A percentile compares a stretch with the other conserved stretches of the same genome.
These are phyloP conservation scores for Fusarium mangiferae DNA, from an alignment of 2,329 filamentous ascomycete species.

Conservation along the genomic window DNA sequence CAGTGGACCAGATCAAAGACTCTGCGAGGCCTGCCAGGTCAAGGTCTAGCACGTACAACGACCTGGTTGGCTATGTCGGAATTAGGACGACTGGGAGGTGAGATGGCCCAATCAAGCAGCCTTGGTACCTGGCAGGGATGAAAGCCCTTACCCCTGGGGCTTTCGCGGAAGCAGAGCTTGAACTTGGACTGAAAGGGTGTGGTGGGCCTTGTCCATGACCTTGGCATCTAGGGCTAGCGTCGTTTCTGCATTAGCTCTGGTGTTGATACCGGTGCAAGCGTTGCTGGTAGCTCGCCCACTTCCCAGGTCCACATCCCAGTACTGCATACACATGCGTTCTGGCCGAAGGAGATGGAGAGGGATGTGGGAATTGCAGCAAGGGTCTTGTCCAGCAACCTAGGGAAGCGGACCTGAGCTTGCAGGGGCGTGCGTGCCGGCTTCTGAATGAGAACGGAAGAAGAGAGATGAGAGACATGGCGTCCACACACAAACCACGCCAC, in stretches of 20 bases:
- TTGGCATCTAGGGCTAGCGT: slow-evolving; percentile 9
- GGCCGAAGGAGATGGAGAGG: background rate
- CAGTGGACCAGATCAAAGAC: slow-evolving; percentile 4
- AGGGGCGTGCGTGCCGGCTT: slow-evolving; percentile 21
- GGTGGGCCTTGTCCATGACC: slow-evolving; percentile 21
- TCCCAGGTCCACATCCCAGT: slow-evolving; percentile 28
- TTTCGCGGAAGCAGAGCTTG: slow-evolving; percentile 23
- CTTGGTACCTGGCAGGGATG: slow-evolving; percentile 41
- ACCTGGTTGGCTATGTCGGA: slow-evolving; percentile 11
- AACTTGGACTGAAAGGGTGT: slow-evolving; percentile 35
- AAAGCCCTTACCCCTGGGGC: slow-evolving; percentile 14
- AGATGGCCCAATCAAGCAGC: slow-evolving; percentile 32
- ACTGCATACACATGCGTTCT: slow-evolving; percentile 11
- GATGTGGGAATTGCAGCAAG: slow-evolving; percentile 27
- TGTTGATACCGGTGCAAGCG: slow-evolving; percentile 30
- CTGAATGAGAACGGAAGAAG: slow-evolving; percentile 16
- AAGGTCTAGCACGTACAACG: slow-evolving; percentile 10
- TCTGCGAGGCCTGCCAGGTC: slow-evolving; percentile 1
- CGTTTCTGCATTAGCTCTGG: slow-evolving; percentile 32
- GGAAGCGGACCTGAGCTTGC: background rate
- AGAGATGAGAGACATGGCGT: slow-evolving; percentile 34
- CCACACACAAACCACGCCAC: slow-evolving; percentile 26
- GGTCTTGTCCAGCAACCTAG: slow-evolving; percentile 14
- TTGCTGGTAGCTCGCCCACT: slow-evolving; percentile 23
- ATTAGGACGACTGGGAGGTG: background rate